Evolutionary conservation across 768 basidiomycete genomes (phyloP).

Genomic region (Cytidiella melzeri): DNA sequence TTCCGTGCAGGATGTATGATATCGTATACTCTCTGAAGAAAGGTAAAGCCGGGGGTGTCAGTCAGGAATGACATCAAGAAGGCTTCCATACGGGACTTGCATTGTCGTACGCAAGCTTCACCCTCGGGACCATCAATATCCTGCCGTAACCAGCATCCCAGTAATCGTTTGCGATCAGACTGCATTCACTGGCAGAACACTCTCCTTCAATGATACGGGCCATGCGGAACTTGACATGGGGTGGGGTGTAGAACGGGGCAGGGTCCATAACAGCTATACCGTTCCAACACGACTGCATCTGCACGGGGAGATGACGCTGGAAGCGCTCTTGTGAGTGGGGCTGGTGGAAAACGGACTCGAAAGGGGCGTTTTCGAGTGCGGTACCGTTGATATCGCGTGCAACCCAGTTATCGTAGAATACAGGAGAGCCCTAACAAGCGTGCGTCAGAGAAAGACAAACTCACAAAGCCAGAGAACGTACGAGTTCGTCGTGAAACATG

Average conservation of each 20-base stretch:
- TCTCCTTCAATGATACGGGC: slow-evolving; percentile 82
- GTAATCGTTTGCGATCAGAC: slow-evolving; percentile 97
- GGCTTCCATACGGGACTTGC: slow-evolving; percentile 40
- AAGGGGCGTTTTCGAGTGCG: slow-evolving; percentile 95
- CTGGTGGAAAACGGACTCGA: slow-evolving; percentile 92
- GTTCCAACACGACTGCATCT: slow-evolving; percentile 99
- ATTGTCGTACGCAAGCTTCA: slow-evolving; percentile 92
- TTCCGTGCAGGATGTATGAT: slow-evolving; percentile 87
- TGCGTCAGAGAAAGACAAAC: not conserved
- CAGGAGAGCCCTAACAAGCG: slow-evolving; percentile 57
- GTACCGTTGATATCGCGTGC: slow-evolving; percentile 98
- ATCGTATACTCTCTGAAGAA: slow-evolving; percentile 77
- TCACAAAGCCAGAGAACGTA: slow-evolving; percentile 27
- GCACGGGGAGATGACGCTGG: slow-evolving; percentile 87
- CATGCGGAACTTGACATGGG: slow-evolving; percentile 94
- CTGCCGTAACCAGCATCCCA: slow-evolving; percentile 95
- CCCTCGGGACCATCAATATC: slow-evolving; percentile 96
- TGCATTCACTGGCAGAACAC: slow-evolving; percentile 94
- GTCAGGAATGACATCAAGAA: too few species aligned
- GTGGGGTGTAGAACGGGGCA: slow-evolving; percentile 88
- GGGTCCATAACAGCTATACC: slow-evolving; percentile 95
- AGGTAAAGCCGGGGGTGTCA: too few species aligned
- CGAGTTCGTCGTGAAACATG: slow-evolving; percentile 97
- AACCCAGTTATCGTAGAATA: slow-evolving; percentile 99
- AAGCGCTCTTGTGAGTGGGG: slow-evolving; percentile 69